Conservation (phyloP, 2,329 filamentous ascomycete species). For the Fusarium foetens region DNA sequence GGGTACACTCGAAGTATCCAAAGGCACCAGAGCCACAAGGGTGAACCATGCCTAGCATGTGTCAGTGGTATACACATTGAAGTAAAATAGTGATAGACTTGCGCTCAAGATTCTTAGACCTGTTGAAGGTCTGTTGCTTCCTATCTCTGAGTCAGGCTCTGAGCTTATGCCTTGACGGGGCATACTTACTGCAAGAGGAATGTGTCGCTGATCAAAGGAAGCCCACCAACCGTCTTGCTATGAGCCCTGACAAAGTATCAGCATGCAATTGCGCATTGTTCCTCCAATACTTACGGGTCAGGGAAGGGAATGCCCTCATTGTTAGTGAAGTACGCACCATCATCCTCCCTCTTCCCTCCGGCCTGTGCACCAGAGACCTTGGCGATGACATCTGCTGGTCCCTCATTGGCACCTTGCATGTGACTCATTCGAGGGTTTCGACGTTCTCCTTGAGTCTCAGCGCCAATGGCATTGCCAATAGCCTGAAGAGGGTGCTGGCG, state of each 20-base stretch:
- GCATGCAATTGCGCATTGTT: fast-evolving
- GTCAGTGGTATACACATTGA: background rate
- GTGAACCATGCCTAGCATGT: background rate
- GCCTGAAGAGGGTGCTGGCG: constrained; percentile 1
- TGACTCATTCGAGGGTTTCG: background rate
- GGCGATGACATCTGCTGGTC: background rate
- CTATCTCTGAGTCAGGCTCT: background rate
- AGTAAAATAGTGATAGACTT: background rate
- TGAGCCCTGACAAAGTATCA: background rate
- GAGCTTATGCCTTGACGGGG: fast-evolving
- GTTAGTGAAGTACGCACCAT: constrained; percentile 5
- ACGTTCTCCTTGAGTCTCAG: background rate
- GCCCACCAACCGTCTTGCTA: constrained; percentile 4
- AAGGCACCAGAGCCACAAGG: constrained; percentile 10
- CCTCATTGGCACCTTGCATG: background rate
- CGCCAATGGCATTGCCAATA: constrained; percentile 2
- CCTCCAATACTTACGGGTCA: background rate
- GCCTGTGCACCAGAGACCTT: background rate
- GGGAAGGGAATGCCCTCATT: background rate
- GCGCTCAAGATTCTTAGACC: constrained; percentile 10
- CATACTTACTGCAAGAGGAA: constrained; percentile 5
- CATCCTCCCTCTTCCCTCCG: constrained; percentile 7
- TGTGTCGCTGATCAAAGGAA: background rate
- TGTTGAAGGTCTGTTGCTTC: constrained; percentile 13
- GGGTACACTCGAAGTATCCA: constrained; percentile 3